A percentile compares a stretch with the other conserved stretches of the same genome.
phyloP scores from a whole-genome alignment of 805 yeast genomes.

The Cyberlindnera americana region DNA sequence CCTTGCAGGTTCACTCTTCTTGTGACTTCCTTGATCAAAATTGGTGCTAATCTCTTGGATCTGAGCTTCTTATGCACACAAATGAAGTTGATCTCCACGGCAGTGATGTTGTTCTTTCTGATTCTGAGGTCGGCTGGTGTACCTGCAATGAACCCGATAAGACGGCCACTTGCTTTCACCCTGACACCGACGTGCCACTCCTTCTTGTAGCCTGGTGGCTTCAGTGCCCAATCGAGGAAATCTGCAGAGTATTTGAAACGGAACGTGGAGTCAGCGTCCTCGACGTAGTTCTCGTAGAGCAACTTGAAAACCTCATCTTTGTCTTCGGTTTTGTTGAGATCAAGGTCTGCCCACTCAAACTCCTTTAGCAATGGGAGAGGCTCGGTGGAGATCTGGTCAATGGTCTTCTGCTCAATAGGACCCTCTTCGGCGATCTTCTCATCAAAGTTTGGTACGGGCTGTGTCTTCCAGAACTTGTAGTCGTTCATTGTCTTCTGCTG shows the following conservation, averaged over 20 bases:
- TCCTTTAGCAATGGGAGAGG: constrained; percentile 68
- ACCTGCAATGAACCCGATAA: constrained; percentile 91
- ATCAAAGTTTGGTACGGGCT: constrained; percentile 83
- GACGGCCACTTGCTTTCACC: constrained; percentile 67
- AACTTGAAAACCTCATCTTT: constrained; percentile 76
- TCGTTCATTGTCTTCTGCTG: constrained; percentile 77
- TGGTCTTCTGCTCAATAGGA: constrained; percentile 73
- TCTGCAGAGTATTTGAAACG: constrained; percentile 83
- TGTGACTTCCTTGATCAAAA: constrained; percentile 89
- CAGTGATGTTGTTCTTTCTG: constrained; percentile 48
- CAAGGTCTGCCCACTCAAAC: constrained; percentile 87
- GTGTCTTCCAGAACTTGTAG: constrained; percentile 96
- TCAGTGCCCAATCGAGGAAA: constrained; percentile 89
- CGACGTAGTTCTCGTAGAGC: constrained; percentile 88
- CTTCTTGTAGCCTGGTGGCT: constrained; percentile 86
- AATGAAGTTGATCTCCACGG: constrained; percentile 89
- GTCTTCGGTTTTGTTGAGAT: constrained; percentile 51
- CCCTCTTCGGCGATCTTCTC: constrained; percentile 69
- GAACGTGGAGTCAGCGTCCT: constrained; percentile 88
- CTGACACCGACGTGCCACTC: constrained; percentile 96
- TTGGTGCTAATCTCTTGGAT: constrained; percentile 91
- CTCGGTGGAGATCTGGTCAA: constrained; percentile 64
- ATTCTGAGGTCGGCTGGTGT: constrained; percentile 72
- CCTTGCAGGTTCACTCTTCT: constrained; percentile 80
- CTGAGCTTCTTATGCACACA: constrained; percentile 93